A percentile compares a stretch with the other conserved stretches of the same genome.
Conservation (phyloP, 108 stramenopile species). For the Cyclostephanos invisitatus region DNA sequence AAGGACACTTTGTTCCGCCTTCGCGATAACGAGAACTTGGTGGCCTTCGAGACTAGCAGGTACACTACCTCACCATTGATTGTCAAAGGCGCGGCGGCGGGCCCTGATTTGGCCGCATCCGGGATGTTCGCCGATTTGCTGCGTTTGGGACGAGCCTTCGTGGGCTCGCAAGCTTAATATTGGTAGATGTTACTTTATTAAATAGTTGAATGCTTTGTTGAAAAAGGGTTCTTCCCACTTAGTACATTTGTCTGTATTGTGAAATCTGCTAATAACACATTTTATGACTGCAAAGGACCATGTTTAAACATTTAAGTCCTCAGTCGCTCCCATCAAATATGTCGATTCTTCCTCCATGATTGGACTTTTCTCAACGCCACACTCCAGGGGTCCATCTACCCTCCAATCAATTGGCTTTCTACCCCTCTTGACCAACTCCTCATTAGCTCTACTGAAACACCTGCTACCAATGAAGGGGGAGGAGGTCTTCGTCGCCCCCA, state of each 20-base stretch:
- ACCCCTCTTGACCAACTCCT: constrained; percentile 71
- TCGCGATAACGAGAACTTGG: constrained; percentile 66
- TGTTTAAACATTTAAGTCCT: no score
- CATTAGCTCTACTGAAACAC: constrained; percentile 92
- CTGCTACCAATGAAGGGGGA: constrained; percentile 90
- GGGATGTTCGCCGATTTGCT: constrained; percentile 88
- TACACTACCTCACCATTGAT: constrained; percentile 78
- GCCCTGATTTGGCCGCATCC: constrained; percentile 77
- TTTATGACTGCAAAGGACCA: no score
- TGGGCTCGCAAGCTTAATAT: constrained; percentile 41
- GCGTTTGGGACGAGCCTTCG: constrained; percentile 63
- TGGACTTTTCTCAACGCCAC: neutral
- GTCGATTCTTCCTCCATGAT: no score
- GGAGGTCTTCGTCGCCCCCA: constrained; percentile 90
- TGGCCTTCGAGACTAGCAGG: constrained; percentile 66
- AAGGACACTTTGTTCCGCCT: constrained; percentile 66
- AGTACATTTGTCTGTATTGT: no score
- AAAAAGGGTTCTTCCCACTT: no score
- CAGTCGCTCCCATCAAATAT: no score
- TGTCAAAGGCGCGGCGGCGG: constrained; percentile 86
- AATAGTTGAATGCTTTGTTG: neutral
- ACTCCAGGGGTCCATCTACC: constrained; percentile 49
- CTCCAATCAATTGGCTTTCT: constrained; percentile 88
- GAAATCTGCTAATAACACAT: no score
- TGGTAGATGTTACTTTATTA: neutral